Evolutionary conservation across 169 alveolate genomes (phyloP).

Genomic region (Plasmodium yoelii): DNA sequence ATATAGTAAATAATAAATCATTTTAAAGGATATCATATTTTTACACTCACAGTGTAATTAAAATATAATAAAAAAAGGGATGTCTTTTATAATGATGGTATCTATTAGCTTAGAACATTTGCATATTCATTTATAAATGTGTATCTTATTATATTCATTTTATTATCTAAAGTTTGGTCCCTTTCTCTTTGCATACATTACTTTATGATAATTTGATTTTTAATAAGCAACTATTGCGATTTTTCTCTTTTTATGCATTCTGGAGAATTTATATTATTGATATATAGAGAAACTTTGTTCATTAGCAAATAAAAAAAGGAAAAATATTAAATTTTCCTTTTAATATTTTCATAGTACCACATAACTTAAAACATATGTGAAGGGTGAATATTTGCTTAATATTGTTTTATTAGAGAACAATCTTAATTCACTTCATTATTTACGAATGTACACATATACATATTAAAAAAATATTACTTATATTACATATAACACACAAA

Average conservation of each 20-base stretch:
- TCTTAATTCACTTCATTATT: slow-evolving; percentile 14
- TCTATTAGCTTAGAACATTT: background rate
- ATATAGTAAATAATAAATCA: background rate
- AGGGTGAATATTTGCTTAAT: slow-evolving; percentile 5
- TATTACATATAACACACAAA: background rate
- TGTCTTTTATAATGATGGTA: background rate
- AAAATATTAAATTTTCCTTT: background rate
- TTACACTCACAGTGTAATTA: slow-evolving; percentile 17
- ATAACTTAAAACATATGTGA: slow-evolving; percentile 19
- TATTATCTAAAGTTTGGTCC: background rate
- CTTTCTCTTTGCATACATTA: background rate
- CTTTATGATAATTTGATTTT: background rate
- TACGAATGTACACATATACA: slow-evolving; percentile 14
- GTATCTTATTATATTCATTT: background rate
- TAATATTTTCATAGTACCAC: slow-evolving; percentile 43
- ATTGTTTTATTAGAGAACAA: background rate
- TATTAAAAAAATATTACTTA: background rate
- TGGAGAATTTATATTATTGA: slow-evolving; percentile 16
- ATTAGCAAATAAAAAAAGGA: slow-evolving; percentile 3
- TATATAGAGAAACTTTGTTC: slow-evolving; percentile 7
- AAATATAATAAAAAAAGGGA: background rate
- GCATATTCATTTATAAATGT: background rate
- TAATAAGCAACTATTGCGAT: background rate
- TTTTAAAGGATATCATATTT: background rate
- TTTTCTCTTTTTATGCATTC: slow-evolving; percentile 6